Evolutionary conservation across 2,329 filamentous ascomycete species (phyloP), one percentile per base, ranked within the genome.

Genomic region (Paecilomyces sp.): DNA sequence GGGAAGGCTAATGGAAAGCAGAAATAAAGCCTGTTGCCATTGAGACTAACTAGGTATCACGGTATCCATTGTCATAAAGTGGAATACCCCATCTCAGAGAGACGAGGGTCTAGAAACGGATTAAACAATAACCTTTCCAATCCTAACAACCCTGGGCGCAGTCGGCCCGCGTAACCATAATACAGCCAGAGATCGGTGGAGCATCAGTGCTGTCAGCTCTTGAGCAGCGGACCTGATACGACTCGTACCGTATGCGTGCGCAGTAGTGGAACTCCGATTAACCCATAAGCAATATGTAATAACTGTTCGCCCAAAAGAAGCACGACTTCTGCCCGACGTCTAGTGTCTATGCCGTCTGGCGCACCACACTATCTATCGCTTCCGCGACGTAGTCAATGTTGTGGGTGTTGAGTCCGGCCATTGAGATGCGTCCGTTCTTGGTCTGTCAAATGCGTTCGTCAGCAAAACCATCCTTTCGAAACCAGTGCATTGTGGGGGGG

Each of bases 381-480:
- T 89, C 87, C 55, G 92, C 94, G 70, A 97, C 90, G 78, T 97
- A 96, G 58, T 96, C 91, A 61, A 97, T 83, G 73, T 97, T 99
- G 70, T 88, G 80, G 28, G 90, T 89, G 77, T 97, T 97, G 66
- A 97, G 79, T n/a, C 94, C 94, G 4, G 94, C 94, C 93, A 99
- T 97, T 73, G 90, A 95, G 77, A 97, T 96, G 55, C 94, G 89
- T 24, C 94, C 94, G 72, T 99, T 99, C 85, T 97, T 97, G 66
- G 93, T 97, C 75, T 78, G 54, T 50, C 28, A 25, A 31, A 3
- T 18, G 62, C 25, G 34, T 31, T 33, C 54, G 56, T 56, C 18
- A 13, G n/a, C 33, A 41, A 58, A 31, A 15, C 36, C 36, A 47
- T 47, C 6, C 6, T 47, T 18, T 47, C 7, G 5, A 18, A 6